These are phyloP conservation scores for Nannochloropsis gaditana DNA, from an alignment of 108 stramenopile species.

Conservation along the genomic window DNA sequence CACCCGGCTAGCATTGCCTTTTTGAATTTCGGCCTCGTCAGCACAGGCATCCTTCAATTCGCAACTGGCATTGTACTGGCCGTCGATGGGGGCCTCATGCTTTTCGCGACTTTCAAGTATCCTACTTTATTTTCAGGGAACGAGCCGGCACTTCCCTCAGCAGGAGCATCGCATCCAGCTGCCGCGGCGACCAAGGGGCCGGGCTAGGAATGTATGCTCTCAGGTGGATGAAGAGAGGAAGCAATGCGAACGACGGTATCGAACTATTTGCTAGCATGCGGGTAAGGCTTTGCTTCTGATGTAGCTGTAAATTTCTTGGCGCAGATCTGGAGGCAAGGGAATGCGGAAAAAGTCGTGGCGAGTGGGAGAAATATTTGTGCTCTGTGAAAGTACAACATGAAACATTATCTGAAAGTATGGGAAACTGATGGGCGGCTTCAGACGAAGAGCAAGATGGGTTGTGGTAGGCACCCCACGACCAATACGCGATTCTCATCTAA, in stretches of 20 bases:
- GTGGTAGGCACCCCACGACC: no score
- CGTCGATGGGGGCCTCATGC: not conserved
- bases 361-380: no score
- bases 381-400: no score
- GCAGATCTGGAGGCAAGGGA: no score
- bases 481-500: no score
- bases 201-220: not conserved
- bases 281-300: not conserved
- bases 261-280: not conserved
- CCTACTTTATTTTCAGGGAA: not conserved
- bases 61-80: conserved; percentile 19
- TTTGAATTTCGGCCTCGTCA: conserved; percentile 12
- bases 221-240: not conserved
- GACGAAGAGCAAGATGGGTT: no score
- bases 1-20: not conserved
- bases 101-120: not conserved
- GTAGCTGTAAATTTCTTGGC: not conserved
- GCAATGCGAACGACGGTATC: not conserved
- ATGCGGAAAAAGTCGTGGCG: no score
- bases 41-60: conserved; percentile 19
- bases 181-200: not conserved
- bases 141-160: not conserved
- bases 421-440: no score
- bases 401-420: no score
- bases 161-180: not conserved